A percentile compares a stretch with the other conserved stretches of the same genome.
These are phyloP conservation scores for Phytophthora idaei DNA, from an alignment of 352 stramenopile genomes.

Conservation along the genomic window DNA sequence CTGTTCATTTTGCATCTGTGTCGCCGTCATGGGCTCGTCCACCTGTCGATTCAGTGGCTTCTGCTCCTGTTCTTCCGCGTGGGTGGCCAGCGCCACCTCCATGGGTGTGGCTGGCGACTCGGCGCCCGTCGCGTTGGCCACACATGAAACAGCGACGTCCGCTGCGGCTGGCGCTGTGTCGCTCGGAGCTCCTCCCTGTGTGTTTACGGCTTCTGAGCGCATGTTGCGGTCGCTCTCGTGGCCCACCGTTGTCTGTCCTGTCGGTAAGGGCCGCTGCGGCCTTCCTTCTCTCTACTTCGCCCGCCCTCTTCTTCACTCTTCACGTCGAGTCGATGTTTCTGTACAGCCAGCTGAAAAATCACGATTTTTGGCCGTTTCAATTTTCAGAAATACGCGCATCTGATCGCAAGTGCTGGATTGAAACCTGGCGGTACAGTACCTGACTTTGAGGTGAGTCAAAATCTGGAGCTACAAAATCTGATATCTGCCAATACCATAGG, in stretches of 20 bases:
- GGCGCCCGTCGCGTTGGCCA: slow-evolving; percentile 21
- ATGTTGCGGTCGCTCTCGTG: slow-evolving; percentile 27
- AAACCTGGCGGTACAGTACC: too few relatives aligned
- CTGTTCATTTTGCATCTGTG: slow-evolving; percentile 42
- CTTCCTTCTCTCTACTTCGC: slow-evolving; percentile 7
- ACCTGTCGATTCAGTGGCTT: slow-evolving; percentile 11
- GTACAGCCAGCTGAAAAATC: slow-evolving; percentile 30
- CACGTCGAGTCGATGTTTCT: slow-evolving; percentile 26
- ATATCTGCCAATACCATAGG: not conserved
- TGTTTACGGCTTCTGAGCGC: slow-evolving; percentile 30
- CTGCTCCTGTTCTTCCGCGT: slow-evolving; percentile 14
- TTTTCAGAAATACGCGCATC: not conserved
- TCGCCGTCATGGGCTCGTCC: slow-evolving; percentile 27
- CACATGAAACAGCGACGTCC: slow-evolving; percentile 17
- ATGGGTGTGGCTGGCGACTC: slow-evolving; percentile 35
- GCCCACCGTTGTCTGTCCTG: slow-evolving; percentile 15
- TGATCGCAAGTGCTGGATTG: too few relatives aligned
- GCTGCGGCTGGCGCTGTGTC: not conserved
- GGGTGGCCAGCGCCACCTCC: slow-evolving; percentile 29
- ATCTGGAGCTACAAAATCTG: slow-evolving; percentile 1
- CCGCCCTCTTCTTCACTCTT: slow-evolving; percentile 12
- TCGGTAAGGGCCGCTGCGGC: not conserved
- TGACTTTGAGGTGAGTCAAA: not conserved
- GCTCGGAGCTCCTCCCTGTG: slow-evolving; percentile 20
- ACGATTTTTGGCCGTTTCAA: slow-evolving; percentile 13